Evolutionary conservation across 352 stramenopile species (phyloP).

Genomic region (Pythium phragmitis): DNA sequence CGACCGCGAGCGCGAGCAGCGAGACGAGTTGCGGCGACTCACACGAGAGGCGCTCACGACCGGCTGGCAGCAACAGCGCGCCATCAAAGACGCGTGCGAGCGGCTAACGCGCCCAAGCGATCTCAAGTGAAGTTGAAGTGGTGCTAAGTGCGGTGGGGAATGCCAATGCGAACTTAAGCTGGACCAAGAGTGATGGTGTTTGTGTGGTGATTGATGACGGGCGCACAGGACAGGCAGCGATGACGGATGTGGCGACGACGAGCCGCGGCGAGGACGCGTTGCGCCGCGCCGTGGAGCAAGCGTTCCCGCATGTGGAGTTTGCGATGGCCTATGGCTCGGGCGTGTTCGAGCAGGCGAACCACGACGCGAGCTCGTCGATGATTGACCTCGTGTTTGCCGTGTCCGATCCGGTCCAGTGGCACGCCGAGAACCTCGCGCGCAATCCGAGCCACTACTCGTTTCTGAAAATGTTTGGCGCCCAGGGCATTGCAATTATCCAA

Average conservation of each 20-base stretch:
- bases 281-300: constrained; percentile 47
- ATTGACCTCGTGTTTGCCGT: constrained; percentile 89
- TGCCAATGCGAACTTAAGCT: constrained; percentile 3
- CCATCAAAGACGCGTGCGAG: constrained; percentile 20
- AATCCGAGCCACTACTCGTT: constrained; percentile 83
- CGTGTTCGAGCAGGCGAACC: constrained; percentile 77
- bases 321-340: constrained; percentile 85
- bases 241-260: not conserved
- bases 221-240: not conserved
- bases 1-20: constrained; percentile 31
- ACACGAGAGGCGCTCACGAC: constrained; percentile 41
- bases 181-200: constrained; percentile 14
- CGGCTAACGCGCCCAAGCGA: not conserved
- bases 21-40: constrained; percentile 27
- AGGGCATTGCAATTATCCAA: constrained; percentile 58
- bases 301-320: constrained; percentile 75
- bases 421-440: constrained; percentile 72
- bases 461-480: constrained; percentile 64
- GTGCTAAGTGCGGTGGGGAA: not conserved
- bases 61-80: constrained; percentile 51
- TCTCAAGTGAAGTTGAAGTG: not conserved
- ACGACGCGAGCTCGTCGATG: constrained; percentile 79
- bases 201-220: not conserved
- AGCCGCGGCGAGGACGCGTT: constrained; percentile 33
- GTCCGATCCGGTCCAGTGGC: constrained; percentile 76